Conservation (phyloP, 2,329 filamentous ascomycete genomes). For the Parascedosporium putredinis region DNA sequence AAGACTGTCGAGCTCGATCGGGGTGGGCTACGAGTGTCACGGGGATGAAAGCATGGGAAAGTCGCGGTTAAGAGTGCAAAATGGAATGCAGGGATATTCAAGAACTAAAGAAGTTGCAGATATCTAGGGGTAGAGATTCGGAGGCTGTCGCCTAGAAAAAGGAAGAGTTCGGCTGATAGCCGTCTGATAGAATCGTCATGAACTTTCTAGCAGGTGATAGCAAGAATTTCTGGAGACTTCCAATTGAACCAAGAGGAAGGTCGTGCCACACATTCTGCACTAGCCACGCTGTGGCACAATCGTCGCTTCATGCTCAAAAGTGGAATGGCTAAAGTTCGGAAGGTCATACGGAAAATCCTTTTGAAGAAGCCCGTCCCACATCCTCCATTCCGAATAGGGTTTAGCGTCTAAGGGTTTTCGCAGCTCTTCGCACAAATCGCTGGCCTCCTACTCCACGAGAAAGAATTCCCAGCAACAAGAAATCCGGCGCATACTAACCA, state of each 20-base stretch:
- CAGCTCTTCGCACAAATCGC: constrained; percentile 26
- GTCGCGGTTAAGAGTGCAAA: too few relatives aligned
- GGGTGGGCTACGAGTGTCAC: too few relatives aligned
- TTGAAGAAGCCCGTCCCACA: not conserved
- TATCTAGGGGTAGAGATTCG: not conserved
- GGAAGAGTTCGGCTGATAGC: not conserved
- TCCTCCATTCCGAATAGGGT: constrained; percentile 16
- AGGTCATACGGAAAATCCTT: not conserved
- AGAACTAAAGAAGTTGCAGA: not conserved
- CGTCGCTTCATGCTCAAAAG: not conserved
- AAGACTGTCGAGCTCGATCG: too few relatives aligned
- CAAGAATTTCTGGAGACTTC: not conserved
- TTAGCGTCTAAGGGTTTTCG: constrained; percentile 31
- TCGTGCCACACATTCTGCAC: too few relatives aligned
- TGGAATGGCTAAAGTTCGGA: constrained; percentile 1
- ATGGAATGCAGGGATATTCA: not conserved
- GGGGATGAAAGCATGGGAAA: too few relatives aligned
- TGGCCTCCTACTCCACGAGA: constrained; percentile 5
- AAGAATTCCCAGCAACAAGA: constrained; percentile 7
- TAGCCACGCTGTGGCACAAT: not conserved
- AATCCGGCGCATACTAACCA: constrained; percentile 8
- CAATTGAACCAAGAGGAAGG: too few relatives aligned
- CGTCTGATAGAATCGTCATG: constrained; percentile 7
- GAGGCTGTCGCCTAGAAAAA: not conserved
- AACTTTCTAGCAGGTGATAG: not conserved